A percentile compares a stretch with the other conserved stretches of the same genome.
Conservation (phyloP, 306 rosid genomes). For the Psophocarpus tetragonolobus region DNA sequence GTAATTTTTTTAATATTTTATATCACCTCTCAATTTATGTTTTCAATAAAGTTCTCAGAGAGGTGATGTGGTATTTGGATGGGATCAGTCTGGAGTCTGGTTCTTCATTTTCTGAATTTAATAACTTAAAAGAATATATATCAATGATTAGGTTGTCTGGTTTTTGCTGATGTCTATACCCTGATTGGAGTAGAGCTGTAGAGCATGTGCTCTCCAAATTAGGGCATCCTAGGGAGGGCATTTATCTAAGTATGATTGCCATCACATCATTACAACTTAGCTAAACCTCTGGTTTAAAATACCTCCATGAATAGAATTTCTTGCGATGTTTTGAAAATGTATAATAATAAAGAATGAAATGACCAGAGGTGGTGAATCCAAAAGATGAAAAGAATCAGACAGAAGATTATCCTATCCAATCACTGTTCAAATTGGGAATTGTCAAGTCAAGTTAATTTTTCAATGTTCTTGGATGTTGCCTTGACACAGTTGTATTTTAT, state of each 20-base stretch:
- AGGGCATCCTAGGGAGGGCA: background rate
- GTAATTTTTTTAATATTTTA: constrained; percentile 22
- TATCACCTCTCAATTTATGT: background rate
- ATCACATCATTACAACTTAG: background rate
- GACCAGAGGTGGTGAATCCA: background rate
- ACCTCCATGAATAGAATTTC: background rate
- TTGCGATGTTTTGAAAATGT: background rate
- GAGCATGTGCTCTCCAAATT: background rate
- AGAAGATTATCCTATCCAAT: background rate
- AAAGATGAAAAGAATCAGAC: background rate
- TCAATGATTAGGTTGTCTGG: background rate
- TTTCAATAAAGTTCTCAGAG: background rate
- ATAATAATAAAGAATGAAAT: background rate
- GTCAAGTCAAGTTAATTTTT: background rate
- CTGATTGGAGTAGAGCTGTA: background rate
- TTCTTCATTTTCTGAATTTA: background rate
- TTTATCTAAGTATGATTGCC: background rate
- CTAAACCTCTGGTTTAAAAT: constrained; percentile 11
- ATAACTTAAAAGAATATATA: background rate
- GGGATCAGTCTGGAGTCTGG: constrained; percentile 20
- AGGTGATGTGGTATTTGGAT: background rate
- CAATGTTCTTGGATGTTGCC: constrained; percentile 10
- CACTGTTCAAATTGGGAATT: background rate
- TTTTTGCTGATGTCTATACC: constrained; percentile 19
- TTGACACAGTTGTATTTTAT: constrained; percentile 12